A percentile compares a stretch with the other conserved stretches of the same genome.
Evolutionary conservation across 2,329 filamentous ascomycete species (phyloP).

Genomic region (Colletotrichum sidae): DNA sequence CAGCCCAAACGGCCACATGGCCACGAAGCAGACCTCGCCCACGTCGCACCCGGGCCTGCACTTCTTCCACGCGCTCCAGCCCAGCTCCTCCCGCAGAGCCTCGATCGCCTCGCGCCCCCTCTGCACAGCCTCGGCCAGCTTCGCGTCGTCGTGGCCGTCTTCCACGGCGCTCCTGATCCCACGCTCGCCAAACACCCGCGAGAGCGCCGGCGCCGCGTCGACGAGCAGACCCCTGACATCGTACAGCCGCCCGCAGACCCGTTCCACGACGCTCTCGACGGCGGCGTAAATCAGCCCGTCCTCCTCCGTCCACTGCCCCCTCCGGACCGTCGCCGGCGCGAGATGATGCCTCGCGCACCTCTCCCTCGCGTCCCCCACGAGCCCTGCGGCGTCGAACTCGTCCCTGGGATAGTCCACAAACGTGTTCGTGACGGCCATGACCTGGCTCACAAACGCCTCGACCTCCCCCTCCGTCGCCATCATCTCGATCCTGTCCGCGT

Average conservation of each 20-base stretch:
- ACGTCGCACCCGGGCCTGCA: constrained; percentile 61
- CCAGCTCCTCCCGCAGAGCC: constrained; percentile 59
- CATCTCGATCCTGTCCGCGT: constrained; percentile 63
- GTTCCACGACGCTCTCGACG: constrained; percentile 50
- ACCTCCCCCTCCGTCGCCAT: constrained; percentile 32
- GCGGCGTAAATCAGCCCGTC: constrained; percentile 60
- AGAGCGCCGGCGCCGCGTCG: constrained; percentile 18
- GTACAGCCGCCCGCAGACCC: constrained; percentile 49
- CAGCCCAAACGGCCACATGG: constrained; percentile 72
- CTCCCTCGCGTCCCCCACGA: constrained; percentile 49
- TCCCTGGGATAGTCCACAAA: constrained; percentile 55
- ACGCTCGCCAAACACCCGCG: neutral
- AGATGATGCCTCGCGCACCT: constrained; percentile 62
- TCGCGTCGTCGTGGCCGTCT: neutral
- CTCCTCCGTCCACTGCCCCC: constrained; percentile 48
- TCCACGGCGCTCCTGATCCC: neutral
- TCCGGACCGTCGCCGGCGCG: constrained; percentile 40
- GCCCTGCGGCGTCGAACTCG: constrained; percentile 15
- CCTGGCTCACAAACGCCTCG: constrained; percentile 47
- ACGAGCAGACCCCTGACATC: constrained; percentile 11
- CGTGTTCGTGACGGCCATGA: constrained; percentile 53
- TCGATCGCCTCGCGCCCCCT: constrained; percentile 36
- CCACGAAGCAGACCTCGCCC: constrained; percentile 69
- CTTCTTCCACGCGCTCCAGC: constrained; percentile 71
- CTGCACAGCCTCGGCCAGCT: constrained; percentile 11